These are phyloP conservation scores for Mortierella sp. DNA, from an alignment of 371 early-diverging fungal genomes.

Conservation along the genomic window DNA sequence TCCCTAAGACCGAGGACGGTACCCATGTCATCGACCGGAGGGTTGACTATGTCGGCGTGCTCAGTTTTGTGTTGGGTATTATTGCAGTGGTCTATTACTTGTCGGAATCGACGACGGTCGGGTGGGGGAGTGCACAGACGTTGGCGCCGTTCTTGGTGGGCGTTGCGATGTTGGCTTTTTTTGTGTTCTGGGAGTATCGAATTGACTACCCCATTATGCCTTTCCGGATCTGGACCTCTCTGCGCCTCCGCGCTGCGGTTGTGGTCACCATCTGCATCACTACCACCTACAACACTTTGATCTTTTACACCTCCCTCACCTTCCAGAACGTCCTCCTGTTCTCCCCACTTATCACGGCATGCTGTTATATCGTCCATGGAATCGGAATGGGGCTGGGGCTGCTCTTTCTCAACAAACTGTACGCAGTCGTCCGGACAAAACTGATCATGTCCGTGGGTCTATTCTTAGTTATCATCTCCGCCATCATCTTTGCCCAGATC, in stretches of 20 bases:
- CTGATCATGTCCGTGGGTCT: constrained; percentile 29
- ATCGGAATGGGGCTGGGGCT: constrained; percentile 2
- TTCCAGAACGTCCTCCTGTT: constrained; percentile 58
- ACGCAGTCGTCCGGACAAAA: constrained; percentile 30
- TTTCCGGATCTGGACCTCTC: constrained; percentile 52
- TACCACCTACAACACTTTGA: constrained; percentile 54
- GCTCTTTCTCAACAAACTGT: constrained; percentile 9
- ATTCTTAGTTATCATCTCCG: constrained; percentile 13
- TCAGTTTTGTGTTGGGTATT: constrained; percentile 49
- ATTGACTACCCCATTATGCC: constrained; percentile 59
- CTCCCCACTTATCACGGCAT: constrained; percentile 44
- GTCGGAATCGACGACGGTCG: constrained; percentile 46
- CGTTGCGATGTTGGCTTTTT: constrained; percentile 24
- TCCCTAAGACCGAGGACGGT: neutral
- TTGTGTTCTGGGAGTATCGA: constrained; percentile 29
- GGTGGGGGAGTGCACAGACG: constrained; percentile 38
- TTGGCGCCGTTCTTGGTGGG: constrained; percentile 20
- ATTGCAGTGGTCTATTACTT: constrained; percentile 60
- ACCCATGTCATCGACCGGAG: constrained; percentile 5
- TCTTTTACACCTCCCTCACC: constrained; percentile 57
- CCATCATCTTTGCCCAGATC: constrained; percentile 32
- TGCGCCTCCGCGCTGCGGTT: constrained; percentile 51
- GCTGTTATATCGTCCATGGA: constrained; percentile 44
- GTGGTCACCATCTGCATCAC: constrained; percentile 50
- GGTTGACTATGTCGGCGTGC: constrained; percentile 57